Evolutionary conservation across 345 rosid genomes (phyloP).

Genomic region (Hypericum androsaemum): DNA sequence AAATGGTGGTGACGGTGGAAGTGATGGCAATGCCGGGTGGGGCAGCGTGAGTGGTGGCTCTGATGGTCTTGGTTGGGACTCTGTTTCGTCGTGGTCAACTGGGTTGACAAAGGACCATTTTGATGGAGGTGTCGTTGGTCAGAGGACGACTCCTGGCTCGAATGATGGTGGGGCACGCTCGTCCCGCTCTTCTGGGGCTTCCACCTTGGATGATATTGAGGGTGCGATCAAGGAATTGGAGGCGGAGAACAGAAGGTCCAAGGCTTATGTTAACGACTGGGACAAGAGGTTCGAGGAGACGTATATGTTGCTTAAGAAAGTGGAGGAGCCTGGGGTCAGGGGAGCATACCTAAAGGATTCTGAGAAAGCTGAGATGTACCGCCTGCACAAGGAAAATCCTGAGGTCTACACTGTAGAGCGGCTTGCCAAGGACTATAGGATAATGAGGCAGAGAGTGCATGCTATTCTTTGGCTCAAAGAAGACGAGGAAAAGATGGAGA

Average conservation of each 20-base stretch:
- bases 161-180: conserved; percentile 16
- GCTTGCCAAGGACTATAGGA: conserved; percentile 86
- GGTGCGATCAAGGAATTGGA: conserved; percentile 39
- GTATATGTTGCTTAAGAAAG: conserved; percentile 58
- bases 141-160: conserved; percentile 13
- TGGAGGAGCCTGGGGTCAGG: conserved; percentile 79
- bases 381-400: conserved; percentile 74
- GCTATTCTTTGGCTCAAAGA: conserved; percentile 94
- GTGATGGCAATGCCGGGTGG: conserved; percentile 9
- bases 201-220: conserved; percentile 41
- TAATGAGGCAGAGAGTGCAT: conserved; percentile 94
- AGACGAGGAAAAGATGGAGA: conserved; percentile 86
- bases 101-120: conserved; percentile 89
- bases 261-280: conserved; percentile 52
- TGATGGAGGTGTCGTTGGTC: conserved; percentile 53
- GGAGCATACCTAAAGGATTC: conserved; percentile 85
- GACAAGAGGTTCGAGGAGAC: conserved; percentile 41
- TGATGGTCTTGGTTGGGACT: conserved; percentile 57
- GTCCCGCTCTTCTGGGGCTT: conserved; percentile 22
- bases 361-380: conserved; percentile 93
- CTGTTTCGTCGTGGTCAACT: conserved; percentile 75
- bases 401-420: conserved; percentile 68
- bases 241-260: conserved; percentile 31
- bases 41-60: conserved; percentile 30
- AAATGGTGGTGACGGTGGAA: conserved; percentile 22